These are phyloP conservation scores for Podospora didyma DNA, from an alignment of 495 filamentous ascomycete species.

Conservation along the genomic window DNA sequence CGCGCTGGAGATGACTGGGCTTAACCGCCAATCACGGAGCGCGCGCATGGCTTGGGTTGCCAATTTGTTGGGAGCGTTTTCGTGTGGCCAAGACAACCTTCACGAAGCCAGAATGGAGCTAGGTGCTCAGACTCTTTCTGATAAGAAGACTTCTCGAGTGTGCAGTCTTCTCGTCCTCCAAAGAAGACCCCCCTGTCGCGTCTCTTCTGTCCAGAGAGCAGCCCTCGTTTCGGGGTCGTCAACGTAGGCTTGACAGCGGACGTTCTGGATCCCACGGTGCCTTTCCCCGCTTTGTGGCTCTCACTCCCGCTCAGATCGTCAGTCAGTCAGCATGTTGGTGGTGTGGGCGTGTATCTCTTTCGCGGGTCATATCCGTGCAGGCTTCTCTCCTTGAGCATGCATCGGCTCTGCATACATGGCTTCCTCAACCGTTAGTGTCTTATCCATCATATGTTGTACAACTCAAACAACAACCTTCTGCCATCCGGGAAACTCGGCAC, in stretches of 20 bases:
- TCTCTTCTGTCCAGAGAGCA: background rate
- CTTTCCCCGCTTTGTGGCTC: background rate
- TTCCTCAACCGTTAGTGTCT: too few relatives aligned
- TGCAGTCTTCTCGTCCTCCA: too few relatives aligned
- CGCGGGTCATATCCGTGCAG: background rate
- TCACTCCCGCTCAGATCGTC: background rate
- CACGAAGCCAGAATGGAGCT: too few relatives aligned
- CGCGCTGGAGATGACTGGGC: constrained; percentile 2
- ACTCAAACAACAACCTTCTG: too few relatives aligned
- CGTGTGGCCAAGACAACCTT: background rate
- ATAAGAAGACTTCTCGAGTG: background rate
- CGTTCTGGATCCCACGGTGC: background rate
- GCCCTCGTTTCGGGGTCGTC: background rate
- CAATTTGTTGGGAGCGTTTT: constrained; percentile 6
- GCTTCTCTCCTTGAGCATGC: too few relatives aligned
- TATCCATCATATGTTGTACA: too few relatives aligned
- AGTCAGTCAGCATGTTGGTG: background rate
- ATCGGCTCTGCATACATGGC: too few relatives aligned
- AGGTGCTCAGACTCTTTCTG: background rate
- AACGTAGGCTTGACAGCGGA: background rate
- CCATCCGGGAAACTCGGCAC: too few relatives aligned
- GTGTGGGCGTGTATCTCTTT: background rate
- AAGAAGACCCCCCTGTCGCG: too few relatives aligned
- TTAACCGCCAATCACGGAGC: constrained; percentile 1
- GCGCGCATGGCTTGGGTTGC: constrained; percentile 14